Evolutionary conservation across 345 rosid species (phyloP), one percentile per base, ranked within the genome.

Genomic region (Euphorbia tirucalli): DNA sequence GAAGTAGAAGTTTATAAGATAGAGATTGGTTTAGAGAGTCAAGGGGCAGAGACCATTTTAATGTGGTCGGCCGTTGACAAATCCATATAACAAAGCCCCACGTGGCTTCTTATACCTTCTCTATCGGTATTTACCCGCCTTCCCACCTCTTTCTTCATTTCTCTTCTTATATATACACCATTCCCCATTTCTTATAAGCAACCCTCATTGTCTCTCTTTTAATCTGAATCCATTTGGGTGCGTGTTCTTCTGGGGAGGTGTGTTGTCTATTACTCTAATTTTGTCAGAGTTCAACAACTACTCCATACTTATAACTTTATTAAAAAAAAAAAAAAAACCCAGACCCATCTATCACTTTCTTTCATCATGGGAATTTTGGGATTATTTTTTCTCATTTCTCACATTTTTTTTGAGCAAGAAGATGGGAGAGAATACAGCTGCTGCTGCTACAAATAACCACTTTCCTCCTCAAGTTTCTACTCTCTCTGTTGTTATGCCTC

Each of bases 401-500:
- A 18, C 21, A 30, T 13, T 48, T 71, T 14, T 19, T 61, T n/a
- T n/a, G n/a, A n/a, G n/a, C n/a, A n/a, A n/a, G 35, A 50, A 72
- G 75, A 66, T 73, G 71, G 62, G 35, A 15, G 66, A 73, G 55
- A 56, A 65, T 25, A n/a, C n/a, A n/a, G n/a, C n/a, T n/a, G n/a
- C n/a, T n/a, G n/a, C n/a, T n/a, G n/a, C n/a, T n/a, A n/a, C n/a
- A n/a, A n/a, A n/a, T n/a, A n/a, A n/a, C 55, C 37, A 28, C 0
- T 46, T 72, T 31, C 56, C 75, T 56, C 46, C 55, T 27, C 77
- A 54, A 32, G 28, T 21, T 44, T 75, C 52, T 69, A 22, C n/a
- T 10, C 65, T 85, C 57, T 69, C 89, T 71, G 16, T 82, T 3
- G 88, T 86, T 58, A 62, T 44, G 69, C 87, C 71, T 41, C 78